Percentiles rank a stretch among this genome's conserved stretches.
phyloP scores from a whole-genome alignment of 495 filamentous ascomycete genomes.

The Podospora fimiseda region DNA sequence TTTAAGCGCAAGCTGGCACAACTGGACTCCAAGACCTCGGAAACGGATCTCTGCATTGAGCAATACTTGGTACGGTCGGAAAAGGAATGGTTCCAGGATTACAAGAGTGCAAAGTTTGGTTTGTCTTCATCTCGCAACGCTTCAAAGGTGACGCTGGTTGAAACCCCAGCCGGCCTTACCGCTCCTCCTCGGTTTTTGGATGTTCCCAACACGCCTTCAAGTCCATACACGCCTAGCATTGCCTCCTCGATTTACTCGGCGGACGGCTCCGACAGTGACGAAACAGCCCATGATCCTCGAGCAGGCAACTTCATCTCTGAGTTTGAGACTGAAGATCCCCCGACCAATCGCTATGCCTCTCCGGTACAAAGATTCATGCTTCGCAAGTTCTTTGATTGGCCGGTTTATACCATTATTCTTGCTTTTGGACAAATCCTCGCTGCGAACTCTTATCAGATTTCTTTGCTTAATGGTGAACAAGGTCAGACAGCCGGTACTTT shows the following conservation, averaged over 20 bases:
- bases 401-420: conserved; percentile 62
- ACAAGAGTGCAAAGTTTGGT: conserved; percentile 22
- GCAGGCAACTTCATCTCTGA: neutral
- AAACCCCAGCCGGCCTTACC: neutral
- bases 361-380: conserved; percentile 13
- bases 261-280: conserved; percentile 6
- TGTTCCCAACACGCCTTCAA: conserved; percentile 5
- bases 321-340: conserved; percentile 6
- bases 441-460: conserved; percentile 63
- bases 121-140: conserved; percentile 11
- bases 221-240: conserved; percentile 12
- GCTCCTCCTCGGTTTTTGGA: conserved; percentile 7
- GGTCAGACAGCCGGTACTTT: conserved; percentile 53
- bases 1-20: conserved; percentile 49
- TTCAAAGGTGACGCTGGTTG: conserved; percentile 5
- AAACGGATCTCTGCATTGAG: conserved; percentile 55
- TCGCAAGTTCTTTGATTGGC: conserved; percentile 50
- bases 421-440: conserved; percentile 64
- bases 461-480: conserved; percentile 54
- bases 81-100: conserved; percentile 56
- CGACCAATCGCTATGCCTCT: conserved; percentile 1
- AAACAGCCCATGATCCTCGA: neutral
- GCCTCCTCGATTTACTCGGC: conserved; percentile 9
- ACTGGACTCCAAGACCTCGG: conserved; percentile 51
- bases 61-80: conserved; percentile 56